These are phyloP conservation scores for Alternaria postmessia DNA, from an alignment of 2,329 filamentous ascomycete genomes.

Conservation along the genomic window DNA sequence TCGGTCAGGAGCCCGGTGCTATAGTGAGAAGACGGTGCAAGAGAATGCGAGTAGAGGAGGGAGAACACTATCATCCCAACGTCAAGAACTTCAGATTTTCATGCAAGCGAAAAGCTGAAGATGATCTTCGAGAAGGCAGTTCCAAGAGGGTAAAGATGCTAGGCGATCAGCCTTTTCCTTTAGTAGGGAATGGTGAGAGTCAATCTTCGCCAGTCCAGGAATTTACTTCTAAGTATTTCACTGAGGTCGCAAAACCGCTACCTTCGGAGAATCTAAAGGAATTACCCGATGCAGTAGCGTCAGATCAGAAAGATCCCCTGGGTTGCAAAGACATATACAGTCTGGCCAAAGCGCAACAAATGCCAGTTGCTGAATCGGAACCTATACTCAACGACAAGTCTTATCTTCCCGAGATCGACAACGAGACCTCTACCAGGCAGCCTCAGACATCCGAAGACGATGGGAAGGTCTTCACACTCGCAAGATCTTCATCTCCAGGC, in stretches of 20 bases:
- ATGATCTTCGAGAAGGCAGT: neutral
- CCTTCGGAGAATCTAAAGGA: no score
- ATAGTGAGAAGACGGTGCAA: neutral
- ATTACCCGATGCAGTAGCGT: neutral
- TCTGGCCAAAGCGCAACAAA: neutral
- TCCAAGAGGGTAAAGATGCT: neutral
- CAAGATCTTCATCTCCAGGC: neutral
- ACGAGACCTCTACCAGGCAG: neutral
- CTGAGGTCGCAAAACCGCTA: neutral
- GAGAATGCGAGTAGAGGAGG: neutral
- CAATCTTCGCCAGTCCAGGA: neutral
- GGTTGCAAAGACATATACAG: fast-evolving
- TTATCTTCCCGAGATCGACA: neutral
- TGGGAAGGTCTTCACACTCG: neutral
- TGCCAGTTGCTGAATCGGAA: neutral
- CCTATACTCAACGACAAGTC: neutral
- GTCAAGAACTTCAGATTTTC: neutral
- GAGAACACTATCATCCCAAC: neutral
- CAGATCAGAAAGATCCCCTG: neutral
- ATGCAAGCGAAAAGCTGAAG: neutral
- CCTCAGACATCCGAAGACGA: neutral
- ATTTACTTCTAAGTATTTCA: neutral
- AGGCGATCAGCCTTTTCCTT: neutral
- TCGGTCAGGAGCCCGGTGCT: neutral
- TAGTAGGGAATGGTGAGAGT: neutral